Base-by-base conservation (phyloP, 352 stramenopile species). In the Globisporangium iwayamae region DNA sequence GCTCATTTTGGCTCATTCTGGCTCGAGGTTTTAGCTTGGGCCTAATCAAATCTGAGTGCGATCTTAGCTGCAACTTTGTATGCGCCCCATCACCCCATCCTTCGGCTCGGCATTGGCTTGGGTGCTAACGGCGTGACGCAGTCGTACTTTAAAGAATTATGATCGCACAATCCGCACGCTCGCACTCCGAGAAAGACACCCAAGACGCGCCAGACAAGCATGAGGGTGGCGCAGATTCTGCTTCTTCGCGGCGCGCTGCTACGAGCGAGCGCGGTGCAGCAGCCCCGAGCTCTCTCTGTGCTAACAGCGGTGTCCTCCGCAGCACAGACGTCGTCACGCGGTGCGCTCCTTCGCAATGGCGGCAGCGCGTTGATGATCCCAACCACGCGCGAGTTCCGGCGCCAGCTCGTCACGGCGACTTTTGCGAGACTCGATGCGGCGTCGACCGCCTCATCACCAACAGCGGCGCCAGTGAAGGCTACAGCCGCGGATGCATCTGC, bases 191-290 rank as follows among this genome's bases (percentile, higher is more conserved):
- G 8, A 41, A 41, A 11, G 36, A 41, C 36, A 41, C 6, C 36
- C 36, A 41, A 10, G 36, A 41, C 36, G 11, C 36, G 13, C 50
- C 39, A 39, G 50, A 36, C 50, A 39, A 56, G 51, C 30, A 56
- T 56, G 51, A 56, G 51, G 22, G 30, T 56, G 58, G 47, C 46
- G 58, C 58, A 56, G 46, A 25, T 63, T 22, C 46, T 63, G 46
- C 58, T 50, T 28, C 46, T 56, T 18, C 58, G 58, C 8, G 39
- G 38, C 22, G 56, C 38, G 39, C 39, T 61, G 16, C 56, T 61
- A 13, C 56, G 39, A 18, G 22, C 16, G 16, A 25, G 56, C 22
- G 22, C 56, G 6, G 3, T 39, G 8, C 56, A 41, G n/a, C 38
- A 25, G 8, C 39, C 25, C 7, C 38, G 55, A 11, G 22, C 55